Percentiles rank a stretch among this genome's conserved stretches.
These are phyloP conservation scores for Erysimum pusillum DNA, from an alignment of 441 rosid genomes.

Conservation along the genomic window DNA sequence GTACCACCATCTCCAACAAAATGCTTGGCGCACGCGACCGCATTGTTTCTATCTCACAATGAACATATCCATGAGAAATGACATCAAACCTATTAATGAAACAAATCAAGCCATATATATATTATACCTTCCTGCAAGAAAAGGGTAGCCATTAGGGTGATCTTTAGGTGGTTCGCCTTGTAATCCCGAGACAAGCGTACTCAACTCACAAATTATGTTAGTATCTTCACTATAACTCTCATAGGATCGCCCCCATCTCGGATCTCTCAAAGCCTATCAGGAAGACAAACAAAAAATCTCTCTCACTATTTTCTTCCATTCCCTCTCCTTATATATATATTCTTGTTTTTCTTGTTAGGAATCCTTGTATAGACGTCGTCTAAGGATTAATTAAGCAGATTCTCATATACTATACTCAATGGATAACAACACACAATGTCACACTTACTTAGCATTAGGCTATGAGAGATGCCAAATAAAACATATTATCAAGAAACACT, in stretches of 20 bases:
- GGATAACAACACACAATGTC: not conserved
- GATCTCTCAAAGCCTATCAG: slow-evolving; percentile 33
- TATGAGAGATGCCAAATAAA: not conserved
- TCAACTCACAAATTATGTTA: slow-evolving; percentile 19
- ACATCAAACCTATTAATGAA: not conserved
- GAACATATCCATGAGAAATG: slow-evolving; percentile 28
- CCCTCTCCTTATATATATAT: too few species aligned
- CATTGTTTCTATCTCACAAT: slow-evolving; percentile 63
- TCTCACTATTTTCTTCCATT: not conserved
- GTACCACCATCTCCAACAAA: slow-evolving; percentile 95
- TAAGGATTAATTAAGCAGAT: not conserved
- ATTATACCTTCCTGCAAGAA: slow-evolving; percentile 68
- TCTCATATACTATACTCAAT: slow-evolving; percentile 10
- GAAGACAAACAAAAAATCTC: not conserved
- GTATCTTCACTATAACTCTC: slow-evolving; percentile 42
- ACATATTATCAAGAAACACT: slow-evolving; percentile 1
- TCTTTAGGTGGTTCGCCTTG: slow-evolving; percentile 80
- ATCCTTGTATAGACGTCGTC: not conserved
- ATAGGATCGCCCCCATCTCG: slow-evolving; percentile 40
- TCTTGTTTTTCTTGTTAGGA: not conserved
- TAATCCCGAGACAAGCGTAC: slow-evolving; percentile 46
- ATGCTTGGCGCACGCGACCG: slow-evolving; percentile 86
- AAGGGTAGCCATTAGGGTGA: slow-evolving; percentile 80
- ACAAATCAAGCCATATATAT: not conserved
- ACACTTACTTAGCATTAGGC: not conserved